Evolutionary conservation across 441 rosid species (phyloP), one percentile per base, ranked within the genome.

Genomic region (Brassica hybrid): DNA sequence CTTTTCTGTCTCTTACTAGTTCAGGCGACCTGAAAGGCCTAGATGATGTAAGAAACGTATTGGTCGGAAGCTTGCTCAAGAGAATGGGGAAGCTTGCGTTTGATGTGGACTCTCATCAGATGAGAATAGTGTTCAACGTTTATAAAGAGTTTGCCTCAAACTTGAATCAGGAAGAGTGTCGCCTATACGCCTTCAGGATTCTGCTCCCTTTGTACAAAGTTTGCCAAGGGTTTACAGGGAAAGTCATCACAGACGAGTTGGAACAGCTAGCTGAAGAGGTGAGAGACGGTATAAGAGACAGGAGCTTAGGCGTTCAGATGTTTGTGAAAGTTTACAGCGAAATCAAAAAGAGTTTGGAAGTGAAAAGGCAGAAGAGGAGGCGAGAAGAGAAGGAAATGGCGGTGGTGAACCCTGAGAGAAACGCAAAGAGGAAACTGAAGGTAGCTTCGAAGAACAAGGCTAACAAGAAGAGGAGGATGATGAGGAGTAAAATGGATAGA

Each of bases 401-500:
- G 2, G 96, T 90, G 21, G 84, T 88, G 17, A 89, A 93, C 72
- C 97, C 98, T 1, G 78, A 32, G 71, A 81, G 94, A 23, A 89
- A 87, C 77, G 97, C 94, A 62, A 91, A 89, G 86, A 90, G 96
- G 87, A 95, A 95, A 82, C 76, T 87, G 59, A 84, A 88, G 78
- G 58, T 86, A 25, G 88, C 97, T 14, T 86, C 88, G 45, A 95
- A 91, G 88, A 89, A 86, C 71, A 81, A 87, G 10, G 88, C 80
- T 67, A 84, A 88, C 86, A 95, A 95, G 86, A 91, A 80, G 74
- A 86, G 93, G 78, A 95, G 85, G 86, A 83, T 87, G 2, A 84
- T 81, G 88, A 79, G 89, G 0, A 71, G 5, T 67, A 43, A 50
- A 76, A 68, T 76, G 43, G n/a, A 19, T 61, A 61, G 56, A 48